Conservation (phyloP, 2,329 filamentous ascomycete species). For the Tolypocladium ophioglossoides region DNA sequence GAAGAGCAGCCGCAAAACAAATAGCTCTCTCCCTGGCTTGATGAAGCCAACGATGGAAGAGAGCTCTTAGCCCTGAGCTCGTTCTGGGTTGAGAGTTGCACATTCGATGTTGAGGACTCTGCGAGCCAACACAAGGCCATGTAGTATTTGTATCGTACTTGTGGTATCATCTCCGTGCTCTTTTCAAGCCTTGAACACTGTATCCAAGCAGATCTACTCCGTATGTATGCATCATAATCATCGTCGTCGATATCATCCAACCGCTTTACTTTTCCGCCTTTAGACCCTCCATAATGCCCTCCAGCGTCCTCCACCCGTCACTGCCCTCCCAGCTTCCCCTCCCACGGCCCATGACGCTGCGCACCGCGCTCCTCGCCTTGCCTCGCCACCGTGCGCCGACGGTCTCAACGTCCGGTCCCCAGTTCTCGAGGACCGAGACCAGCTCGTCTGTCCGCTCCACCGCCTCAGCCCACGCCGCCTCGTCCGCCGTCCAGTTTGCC, state of each 20-base stretch:
- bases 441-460: conserved; percentile 72
- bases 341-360: conserved; percentile 73
- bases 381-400: conserved; percentile 78
- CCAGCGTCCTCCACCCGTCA: conserved; percentile 53
- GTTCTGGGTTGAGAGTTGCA: neutral
- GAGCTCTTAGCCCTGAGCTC: neutral
- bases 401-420: conserved; percentile 52
- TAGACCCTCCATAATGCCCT: conserved; percentile 44
- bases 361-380: conserved; percentile 75
- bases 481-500: conserved; percentile 37
- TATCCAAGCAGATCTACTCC: neutral
- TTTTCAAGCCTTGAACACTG: neutral
- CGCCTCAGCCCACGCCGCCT: conserved; percentile 58
- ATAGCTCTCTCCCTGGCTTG: neutral
- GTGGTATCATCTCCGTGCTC: neutral
- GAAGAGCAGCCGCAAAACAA: neutral
- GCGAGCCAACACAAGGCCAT: neutral
- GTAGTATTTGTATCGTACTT: neutral
- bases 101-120: neutral
- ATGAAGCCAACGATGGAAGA: neutral
- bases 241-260: neutral
- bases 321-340: conserved; percentile 76
- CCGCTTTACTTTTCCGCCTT: conserved; percentile 23
- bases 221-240: neutral
- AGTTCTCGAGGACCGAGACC: conserved; percentile 73